Conservation (phyloP, 2,329 filamentous ascomycete species). For the Fusarium sp. region DNA sequence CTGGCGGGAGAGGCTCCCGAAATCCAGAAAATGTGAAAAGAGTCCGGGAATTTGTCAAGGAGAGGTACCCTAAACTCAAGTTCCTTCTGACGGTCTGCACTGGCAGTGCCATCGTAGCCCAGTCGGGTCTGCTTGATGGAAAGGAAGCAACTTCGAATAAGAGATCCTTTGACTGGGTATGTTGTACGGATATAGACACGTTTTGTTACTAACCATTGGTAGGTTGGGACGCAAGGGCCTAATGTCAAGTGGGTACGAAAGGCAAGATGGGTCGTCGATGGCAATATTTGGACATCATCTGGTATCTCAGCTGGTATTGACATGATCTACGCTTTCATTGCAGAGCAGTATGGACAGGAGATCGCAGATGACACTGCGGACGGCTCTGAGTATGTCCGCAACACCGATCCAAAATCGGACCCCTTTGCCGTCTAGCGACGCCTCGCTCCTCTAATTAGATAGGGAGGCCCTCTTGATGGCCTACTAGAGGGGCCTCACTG, state of each 20-base stretch:
- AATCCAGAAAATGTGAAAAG: slow-evolving; percentile 33
- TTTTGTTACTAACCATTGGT: background rate
- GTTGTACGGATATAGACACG: rapidly evolving
- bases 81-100: slow-evolving; percentile 73
- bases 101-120: slow-evolving; percentile 64
- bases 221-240: slow-evolving; percentile 53
- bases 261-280: slow-evolving; percentile 70
- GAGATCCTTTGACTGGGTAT: slow-evolving; percentile 53
- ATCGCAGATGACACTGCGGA: slow-evolving; percentile 60
- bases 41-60: slow-evolving; percentile 55
- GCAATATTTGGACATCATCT: slow-evolving; percentile 70
- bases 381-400: slow-evolving; percentile 67
- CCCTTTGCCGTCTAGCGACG: slow-evolving; percentile 58
- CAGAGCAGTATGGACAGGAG: slow-evolving; percentile 59
- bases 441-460: no score
- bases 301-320: slow-evolving; percentile 62
- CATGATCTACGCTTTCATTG: slow-evolving; percentile 50
- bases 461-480: background rate
- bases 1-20: slow-evolving; percentile 51
- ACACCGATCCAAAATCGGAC: slow-evolving; percentile 60
- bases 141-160: slow-evolving; percentile 71
- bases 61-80: slow-evolving; percentile 54
- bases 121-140: slow-evolving; percentile 66
- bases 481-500: background rate
- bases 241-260: slow-evolving; percentile 64